These are phyloP conservation scores for Lentinula edodes DNA, from an alignment of 768 basidiomycete genomes.

Conservation along the genomic window DNA sequence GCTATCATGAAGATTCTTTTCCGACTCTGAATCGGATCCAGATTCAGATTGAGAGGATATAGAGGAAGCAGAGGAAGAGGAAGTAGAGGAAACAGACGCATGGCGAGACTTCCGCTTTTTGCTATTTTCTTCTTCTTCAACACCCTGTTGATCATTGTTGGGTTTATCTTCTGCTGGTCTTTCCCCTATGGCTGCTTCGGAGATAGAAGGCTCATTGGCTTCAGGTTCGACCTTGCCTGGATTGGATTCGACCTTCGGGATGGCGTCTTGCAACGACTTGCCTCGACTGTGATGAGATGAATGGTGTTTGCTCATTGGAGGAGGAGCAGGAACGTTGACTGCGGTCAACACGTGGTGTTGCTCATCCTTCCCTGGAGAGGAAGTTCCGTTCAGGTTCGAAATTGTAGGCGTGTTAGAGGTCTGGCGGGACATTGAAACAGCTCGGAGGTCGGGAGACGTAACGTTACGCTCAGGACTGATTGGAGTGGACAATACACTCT, in stretches of 20 bases:
- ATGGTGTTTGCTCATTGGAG: conserved; percentile 21
- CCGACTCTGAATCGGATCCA: conserved; percentile 6
- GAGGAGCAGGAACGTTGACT: conserved; percentile 29
- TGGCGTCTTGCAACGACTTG: conserved; percentile 14
- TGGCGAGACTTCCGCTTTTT: background rate
- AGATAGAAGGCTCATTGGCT: background rate
- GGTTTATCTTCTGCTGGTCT: background rate
- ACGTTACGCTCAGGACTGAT: background rate
- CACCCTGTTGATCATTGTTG: background rate
- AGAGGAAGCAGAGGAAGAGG: conserved; percentile 2
- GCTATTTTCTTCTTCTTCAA: background rate
- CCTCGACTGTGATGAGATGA: conserved; percentile 17
- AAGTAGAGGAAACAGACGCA: background rate
- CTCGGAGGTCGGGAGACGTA: background rate
- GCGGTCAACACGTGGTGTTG: conserved; percentile 26
- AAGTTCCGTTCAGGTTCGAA: conserved; percentile 1
- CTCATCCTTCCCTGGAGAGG: conserved; percentile 10
- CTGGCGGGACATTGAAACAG: conserved; percentile 4
- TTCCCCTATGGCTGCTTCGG: background rate
- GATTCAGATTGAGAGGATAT: background rate
- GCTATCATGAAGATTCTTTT: conserved; percentile 9
- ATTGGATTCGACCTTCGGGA: background rate
- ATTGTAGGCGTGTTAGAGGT: conserved; percentile 2
- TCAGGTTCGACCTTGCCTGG: background rate
- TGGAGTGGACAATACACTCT: background rate